These are phyloP conservation scores for Coriaria nepalensis DNA, from an alignment of 306 rosid species.

Conservation along the genomic window DNA sequence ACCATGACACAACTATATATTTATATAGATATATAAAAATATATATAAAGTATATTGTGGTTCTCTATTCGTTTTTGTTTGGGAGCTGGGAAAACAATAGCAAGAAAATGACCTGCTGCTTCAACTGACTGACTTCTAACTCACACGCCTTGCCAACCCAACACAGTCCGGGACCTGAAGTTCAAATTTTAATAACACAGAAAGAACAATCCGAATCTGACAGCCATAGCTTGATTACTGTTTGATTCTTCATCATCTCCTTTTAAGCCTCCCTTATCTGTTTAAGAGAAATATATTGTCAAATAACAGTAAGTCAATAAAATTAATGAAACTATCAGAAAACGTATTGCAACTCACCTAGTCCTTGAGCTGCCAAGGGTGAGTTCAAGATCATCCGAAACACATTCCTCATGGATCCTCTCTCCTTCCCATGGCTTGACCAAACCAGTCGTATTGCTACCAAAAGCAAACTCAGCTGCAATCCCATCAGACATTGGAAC, in stretches of 20 bases:
- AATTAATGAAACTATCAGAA: background rate
- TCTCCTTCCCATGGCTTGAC: constrained; percentile 67
- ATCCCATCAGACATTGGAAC: constrained; percentile 49
- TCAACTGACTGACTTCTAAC: constrained; percentile 30
- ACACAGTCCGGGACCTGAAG: constrained; percentile 19
- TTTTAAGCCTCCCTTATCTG: constrained; percentile 17
- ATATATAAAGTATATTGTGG: constrained; percentile 12
- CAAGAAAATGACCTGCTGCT: constrained; percentile 12
- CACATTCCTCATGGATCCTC: constrained; percentile 46
- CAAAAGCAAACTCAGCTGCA: constrained; percentile 48
- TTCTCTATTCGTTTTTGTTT: constrained; percentile 13
- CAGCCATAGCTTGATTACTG: too few species aligned
- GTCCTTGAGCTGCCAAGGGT: constrained; percentile 43
- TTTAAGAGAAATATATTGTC: constrained; percentile 3
- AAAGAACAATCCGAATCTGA: constrained; percentile 10
- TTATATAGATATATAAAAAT: too few species aligned
- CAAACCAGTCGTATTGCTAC: constrained; percentile 30
- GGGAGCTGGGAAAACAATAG: constrained; percentile 11
- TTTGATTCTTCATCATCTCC: background rate
- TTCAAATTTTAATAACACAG: constrained; percentile 11
- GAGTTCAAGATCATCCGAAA: constrained; percentile 52
- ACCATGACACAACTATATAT: constrained; percentile 8
- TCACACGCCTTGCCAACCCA: constrained; percentile 17
- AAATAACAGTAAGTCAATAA: background rate
- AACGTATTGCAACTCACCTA: constrained; percentile 17